phyloP scores from a whole-genome alignment of 2,329 filamentous ascomycete species.

The Clonostachys solani region DNA sequence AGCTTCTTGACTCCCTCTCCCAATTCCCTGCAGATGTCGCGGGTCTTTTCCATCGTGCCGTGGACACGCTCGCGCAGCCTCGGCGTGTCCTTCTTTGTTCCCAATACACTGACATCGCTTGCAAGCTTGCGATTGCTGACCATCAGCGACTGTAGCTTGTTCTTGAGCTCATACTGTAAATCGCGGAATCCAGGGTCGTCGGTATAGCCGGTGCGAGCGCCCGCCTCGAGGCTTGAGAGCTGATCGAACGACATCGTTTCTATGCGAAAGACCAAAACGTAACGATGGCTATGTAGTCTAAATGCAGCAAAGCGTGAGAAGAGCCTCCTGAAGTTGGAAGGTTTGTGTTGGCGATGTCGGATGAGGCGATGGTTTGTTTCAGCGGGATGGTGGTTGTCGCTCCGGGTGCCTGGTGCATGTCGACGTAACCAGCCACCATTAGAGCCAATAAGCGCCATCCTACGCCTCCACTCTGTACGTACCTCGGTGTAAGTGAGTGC shows the following conservation, averaged over 20 bases:
- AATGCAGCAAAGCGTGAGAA: too few relatives aligned
- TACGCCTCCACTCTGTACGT: too few relatives aligned
- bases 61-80: slow-evolving; percentile 88
- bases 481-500: too few relatives aligned
- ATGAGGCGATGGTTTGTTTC: too few relatives aligned
- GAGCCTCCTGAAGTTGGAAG: too few relatives aligned
- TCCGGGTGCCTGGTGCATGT: too few relatives aligned
- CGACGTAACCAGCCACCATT: not conserved
- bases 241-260: slow-evolving; percentile 83
- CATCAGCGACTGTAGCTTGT: slow-evolving; percentile 84
- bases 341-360: too few relatives aligned
- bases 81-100: slow-evolving; percentile 87
- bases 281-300: too few relatives aligned
- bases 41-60: slow-evolving; percentile 80
- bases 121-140: slow-evolving; percentile 82
- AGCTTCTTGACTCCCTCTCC: slow-evolving; percentile 93
- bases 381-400: too few relatives aligned
- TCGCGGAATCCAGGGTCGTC: slow-evolving; percentile 91
- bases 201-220: slow-evolving; percentile 72
- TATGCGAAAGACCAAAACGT: not conserved
- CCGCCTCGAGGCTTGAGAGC: slow-evolving; percentile 76
- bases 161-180: slow-evolving; percentile 77
- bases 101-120: slow-evolving; percentile 79
- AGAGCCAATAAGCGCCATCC: too few relatives aligned
- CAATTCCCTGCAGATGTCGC: slow-evolving; percentile 82